Conservation (phyloP, 2,329 filamentous ascomycete species). For the Catunica adiposa region DNA sequence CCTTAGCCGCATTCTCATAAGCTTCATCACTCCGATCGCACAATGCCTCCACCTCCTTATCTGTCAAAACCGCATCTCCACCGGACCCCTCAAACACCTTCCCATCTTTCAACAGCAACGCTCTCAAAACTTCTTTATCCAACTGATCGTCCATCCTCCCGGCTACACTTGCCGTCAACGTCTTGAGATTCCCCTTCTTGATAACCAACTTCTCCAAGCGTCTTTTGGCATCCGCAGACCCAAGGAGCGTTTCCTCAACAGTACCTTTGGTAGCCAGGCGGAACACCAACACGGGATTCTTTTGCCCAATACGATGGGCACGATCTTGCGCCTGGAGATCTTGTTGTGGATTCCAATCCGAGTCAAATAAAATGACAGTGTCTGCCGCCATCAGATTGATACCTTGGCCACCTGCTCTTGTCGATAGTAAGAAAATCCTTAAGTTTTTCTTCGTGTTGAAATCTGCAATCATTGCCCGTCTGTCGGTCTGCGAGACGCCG, state of each 20-base stretch:
- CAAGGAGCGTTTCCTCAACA: constrained; percentile 72
- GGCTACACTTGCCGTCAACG: constrained; percentile 45
- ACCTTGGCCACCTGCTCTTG: constrained; percentile 80
- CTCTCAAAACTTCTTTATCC: constrained; percentile 43
- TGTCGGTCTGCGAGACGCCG: constrained; percentile 56
- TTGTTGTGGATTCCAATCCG: constrained; percentile 87
- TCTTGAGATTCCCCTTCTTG: constrained; percentile 72
- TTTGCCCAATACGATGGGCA: constrained; percentile 88
- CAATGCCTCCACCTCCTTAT: constrained; percentile 60
- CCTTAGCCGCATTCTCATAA: constrained; percentile 58
- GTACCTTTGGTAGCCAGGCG: constrained; percentile 85
- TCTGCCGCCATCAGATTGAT: constrained; percentile 89
- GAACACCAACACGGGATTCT: constrained; percentile 78
- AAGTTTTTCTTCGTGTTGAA: constrained; percentile 52
- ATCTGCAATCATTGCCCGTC: constrained; percentile 51
- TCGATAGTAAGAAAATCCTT: constrained; percentile 75
- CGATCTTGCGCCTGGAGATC: constrained; percentile 94
- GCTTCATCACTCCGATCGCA: constrained; percentile 56
- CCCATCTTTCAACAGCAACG: constrained; percentile 56
- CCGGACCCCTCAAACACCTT: constrained; percentile 41
- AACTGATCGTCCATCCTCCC: constrained; percentile 34
- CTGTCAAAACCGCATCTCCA: constrained; percentile 48
- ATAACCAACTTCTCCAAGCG: constrained; percentile 89
- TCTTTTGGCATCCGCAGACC: constrained; percentile 81
- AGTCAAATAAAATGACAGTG: constrained; percentile 81